Evolutionary conservation across 257 asterid genomes (phyloP).

Genomic region (Petunia secreta): DNA sequence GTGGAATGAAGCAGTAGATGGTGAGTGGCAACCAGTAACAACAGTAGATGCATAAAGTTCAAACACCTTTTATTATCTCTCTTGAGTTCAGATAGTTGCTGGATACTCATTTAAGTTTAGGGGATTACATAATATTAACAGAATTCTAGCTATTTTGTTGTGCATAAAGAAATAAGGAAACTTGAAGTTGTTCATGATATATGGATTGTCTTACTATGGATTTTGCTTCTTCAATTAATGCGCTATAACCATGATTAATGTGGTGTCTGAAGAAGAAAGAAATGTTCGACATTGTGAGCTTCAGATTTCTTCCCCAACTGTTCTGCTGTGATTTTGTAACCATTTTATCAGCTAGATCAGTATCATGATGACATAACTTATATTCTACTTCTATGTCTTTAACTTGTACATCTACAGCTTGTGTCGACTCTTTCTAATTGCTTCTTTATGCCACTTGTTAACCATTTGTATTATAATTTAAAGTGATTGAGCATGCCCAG

Average conservation of each 20-base stretch:
- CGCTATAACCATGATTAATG: neutral
- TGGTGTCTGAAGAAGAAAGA: neutral
- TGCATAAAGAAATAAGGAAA: neutral
- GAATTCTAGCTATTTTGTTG: neutral
- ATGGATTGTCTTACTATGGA: neutral
- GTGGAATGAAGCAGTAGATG: slow-evolving; percentile 73
- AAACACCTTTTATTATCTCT: neutral
- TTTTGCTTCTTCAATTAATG: neutral
- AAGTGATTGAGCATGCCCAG: too few relatives aligned
- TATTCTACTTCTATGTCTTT: too few relatives aligned
- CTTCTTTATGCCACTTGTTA: too few relatives aligned
- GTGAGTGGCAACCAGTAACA: slow-evolving; percentile 69
- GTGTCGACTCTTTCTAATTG: too few relatives aligned
- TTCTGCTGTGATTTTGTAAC: too few relatives aligned
- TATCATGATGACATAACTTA: too few relatives aligned
- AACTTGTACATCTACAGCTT: too few relatives aligned
- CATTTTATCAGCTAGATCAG: too few relatives aligned
- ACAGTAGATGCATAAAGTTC: slow-evolving; percentile 46
- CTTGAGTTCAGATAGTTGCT: neutral
- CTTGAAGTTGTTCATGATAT: neutral
- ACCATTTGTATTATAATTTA: too few relatives aligned
- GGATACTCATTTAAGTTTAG: neutral
- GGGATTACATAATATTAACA: neutral
- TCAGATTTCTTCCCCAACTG: too few relatives aligned
- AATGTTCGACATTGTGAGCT: neutral